Evolutionary conservation across 176 grass and related monocot genomes (phyloP).

Genomic region (Phyllostachys edulis): DNA sequence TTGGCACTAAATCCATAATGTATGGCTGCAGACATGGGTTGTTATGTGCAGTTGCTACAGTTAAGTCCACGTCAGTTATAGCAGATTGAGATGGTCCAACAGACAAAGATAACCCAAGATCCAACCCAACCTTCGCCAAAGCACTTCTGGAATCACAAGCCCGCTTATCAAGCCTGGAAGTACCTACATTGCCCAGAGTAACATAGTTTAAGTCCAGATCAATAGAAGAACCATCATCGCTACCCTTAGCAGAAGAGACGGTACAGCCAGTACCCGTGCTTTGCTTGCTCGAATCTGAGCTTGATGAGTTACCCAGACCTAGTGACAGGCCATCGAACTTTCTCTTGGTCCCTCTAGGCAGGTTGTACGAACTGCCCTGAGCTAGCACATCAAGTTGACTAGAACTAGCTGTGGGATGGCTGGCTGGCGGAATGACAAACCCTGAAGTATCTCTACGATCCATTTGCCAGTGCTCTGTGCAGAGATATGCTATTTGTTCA

Average conservation of each 20-base stretch:
- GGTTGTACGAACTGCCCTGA: conserved; percentile 2
- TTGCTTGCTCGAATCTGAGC: conserved; percentile 68
- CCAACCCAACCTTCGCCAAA: conserved; percentile 39
- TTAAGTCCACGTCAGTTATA: conserved; percentile 46
- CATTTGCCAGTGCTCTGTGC: conserved; percentile 50
- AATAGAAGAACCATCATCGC: conserved; percentile 59
- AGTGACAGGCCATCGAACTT: conserved; percentile 54
- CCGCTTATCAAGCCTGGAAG: conserved; percentile 37
- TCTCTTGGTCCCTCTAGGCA: conserved; percentile 64
- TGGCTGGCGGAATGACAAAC: conserved; percentile 48
- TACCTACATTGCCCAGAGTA: conserved; percentile 55
- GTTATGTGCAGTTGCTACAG: conserved; percentile 13
- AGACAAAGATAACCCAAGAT: conserved; percentile 74
- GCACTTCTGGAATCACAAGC: conserved; percentile 45
- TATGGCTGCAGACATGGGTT: conserved; percentile 32
- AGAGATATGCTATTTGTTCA: conserved; percentile 17
- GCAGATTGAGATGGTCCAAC: conserved; percentile 63
- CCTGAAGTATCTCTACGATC: conserved; percentile 78
- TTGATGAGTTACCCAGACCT: conserved; percentile 55
- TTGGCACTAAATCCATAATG: conserved; percentile 46
- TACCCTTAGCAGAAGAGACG: conserved; percentile 61
- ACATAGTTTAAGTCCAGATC: conserved; percentile 70
- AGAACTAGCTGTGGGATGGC: conserved; percentile 26
- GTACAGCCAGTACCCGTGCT: conserved; percentile 58
- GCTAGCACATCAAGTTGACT: conserved; percentile 42